A percentile compares a stretch with the other conserved stretches of the same genome.
Evolutionary conservation across 1,139 yeast species (phyloP).

Genomic region (Yamadazyma kanchanaburiensis): DNA sequence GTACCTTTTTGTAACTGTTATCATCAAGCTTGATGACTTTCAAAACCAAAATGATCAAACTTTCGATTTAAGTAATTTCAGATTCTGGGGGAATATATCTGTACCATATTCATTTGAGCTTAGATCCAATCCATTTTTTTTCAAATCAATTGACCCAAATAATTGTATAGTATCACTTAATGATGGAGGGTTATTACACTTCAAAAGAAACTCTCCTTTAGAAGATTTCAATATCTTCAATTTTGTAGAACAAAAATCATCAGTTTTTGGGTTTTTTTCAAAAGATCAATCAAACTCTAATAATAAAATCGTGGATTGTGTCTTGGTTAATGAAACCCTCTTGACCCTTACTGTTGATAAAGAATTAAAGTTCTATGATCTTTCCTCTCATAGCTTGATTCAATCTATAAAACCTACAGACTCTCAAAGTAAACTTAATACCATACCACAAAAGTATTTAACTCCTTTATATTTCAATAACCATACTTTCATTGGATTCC

Average conservation of each 20-base stretch:
- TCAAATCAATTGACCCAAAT: conserved; percentile 43
- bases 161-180: conserved; percentile 54
- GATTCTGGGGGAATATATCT: conserved; percentile 60
- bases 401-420: conserved; percentile 6
- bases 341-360: conserved; percentile 44
- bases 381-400: conserved; percentile 26
- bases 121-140: conserved; percentile 52
- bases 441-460: conserved; percentile 31
- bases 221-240: conserved; percentile 47
- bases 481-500: conserved; percentile 13
- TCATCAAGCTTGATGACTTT: conserved; percentile 29
- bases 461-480: conserved; percentile 13
- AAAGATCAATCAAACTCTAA: conserved; percentile 8
- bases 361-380: conserved; percentile 55
- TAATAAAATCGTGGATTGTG: conserved; percentile 30
- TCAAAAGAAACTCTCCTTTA: conserved; percentile 35
- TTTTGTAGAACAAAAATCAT: conserved; percentile 34
- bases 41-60: conserved; percentile 14
- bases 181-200: conserved; percentile 69
- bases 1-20: conserved; percentile 31
- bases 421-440: conserved; percentile 17
- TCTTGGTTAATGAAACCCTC: conserved; percentile 13
- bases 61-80: conserved; percentile 27
- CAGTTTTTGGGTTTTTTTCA: background rate
- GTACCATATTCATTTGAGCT: conserved; percentile 75